Conservation (phyloP, 495 filamentous ascomycete species). For the Pyronema omphalodes region DNA sequence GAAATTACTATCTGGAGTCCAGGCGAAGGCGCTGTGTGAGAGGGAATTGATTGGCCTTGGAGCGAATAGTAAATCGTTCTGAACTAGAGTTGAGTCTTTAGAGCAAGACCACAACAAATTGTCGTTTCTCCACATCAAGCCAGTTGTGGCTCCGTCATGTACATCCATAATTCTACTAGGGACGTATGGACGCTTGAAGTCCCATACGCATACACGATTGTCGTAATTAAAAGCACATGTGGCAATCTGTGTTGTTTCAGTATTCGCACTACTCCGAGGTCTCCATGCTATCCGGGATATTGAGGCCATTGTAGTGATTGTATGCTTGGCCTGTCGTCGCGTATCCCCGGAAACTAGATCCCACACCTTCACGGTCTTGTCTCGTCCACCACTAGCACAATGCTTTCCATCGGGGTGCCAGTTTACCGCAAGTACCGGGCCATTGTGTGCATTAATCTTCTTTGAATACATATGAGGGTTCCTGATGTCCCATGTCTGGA, state of each 20-base stretch:
- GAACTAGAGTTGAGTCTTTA: conserved; percentile 62
- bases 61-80: conserved; percentile 72
- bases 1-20: conserved; percentile 18
- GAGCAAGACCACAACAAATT: conserved; percentile 86
- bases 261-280: conserved; percentile 32
- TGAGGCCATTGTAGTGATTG: conserved; percentile 38
- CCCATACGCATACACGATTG: conserved; percentile 70
- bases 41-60: conserved; percentile 58
- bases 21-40: conserved; percentile 42
- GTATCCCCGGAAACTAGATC: conserved; percentile 56
- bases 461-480: conserved; percentile 39
- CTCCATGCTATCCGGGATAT: conserved; percentile 73
- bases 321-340: conserved; percentile 56
- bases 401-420: conserved; percentile 95
- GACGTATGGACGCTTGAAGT: conserved; percentile 68
- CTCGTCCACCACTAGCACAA: conserved; percentile 54
- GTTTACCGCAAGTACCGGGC: conserved; percentile 61
- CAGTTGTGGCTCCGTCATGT: conserved; percentile 50
- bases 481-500: conserved; percentile 45
- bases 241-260: conserved; percentile 38
- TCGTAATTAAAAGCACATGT: conserved; percentile 50
- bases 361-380: conserved; percentile 80
- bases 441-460: conserved; percentile 70
- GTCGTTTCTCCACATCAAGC: conserved; percentile 77
- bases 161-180: conserved; percentile 71